phyloP scores from a whole-genome alignment of 257 asterid genomes.

The Handroanthus guayacan region DNA sequence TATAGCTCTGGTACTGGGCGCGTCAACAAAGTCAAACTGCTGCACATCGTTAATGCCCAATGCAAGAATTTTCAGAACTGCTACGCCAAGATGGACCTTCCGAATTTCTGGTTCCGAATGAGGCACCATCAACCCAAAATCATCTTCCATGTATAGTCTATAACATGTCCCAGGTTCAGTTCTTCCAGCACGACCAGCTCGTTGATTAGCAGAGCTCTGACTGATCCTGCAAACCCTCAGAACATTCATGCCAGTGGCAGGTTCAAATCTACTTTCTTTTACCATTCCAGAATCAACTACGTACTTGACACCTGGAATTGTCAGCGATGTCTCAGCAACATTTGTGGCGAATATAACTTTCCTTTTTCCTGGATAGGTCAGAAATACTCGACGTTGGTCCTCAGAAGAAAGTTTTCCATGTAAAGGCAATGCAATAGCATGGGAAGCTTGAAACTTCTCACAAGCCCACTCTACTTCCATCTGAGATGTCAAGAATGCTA shows the following conservation, averaged over 20 bases:
- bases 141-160: conserved; percentile 71
- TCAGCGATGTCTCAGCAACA: conserved; percentile 94
- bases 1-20: conserved; percentile 75
- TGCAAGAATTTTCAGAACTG: conserved; percentile 89
- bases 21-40: conserved; percentile 84
- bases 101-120: conserved; percentile 94
- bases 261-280: conserved; percentile 83
- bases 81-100: conserved; percentile 89
- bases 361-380: conserved; percentile 68
- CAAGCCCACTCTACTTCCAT: conserved; percentile 97
- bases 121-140: conserved; percentile 68
- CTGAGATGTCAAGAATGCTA: conserved; percentile 97
- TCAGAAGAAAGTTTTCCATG: conserved; percentile 89
- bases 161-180: conserved; percentile 93
- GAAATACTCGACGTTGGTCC: conserved; percentile 77
- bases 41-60: conserved; percentile 73
- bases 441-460: conserved; percentile 64
- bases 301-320: conserved; percentile 93
- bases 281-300: conserved; percentile 94
- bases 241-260: conserved; percentile 83
- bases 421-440: conserved; percentile 70
- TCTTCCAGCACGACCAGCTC: conserved; percentile 98
- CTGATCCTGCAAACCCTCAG: conserved; percentile 73
- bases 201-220: conserved; percentile 96
- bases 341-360: conserved; percentile 87